These are phyloP conservation scores for Trametes meyenii DNA, from an alignment of 768 basidiomycete species.

Conservation along the genomic window DNA sequence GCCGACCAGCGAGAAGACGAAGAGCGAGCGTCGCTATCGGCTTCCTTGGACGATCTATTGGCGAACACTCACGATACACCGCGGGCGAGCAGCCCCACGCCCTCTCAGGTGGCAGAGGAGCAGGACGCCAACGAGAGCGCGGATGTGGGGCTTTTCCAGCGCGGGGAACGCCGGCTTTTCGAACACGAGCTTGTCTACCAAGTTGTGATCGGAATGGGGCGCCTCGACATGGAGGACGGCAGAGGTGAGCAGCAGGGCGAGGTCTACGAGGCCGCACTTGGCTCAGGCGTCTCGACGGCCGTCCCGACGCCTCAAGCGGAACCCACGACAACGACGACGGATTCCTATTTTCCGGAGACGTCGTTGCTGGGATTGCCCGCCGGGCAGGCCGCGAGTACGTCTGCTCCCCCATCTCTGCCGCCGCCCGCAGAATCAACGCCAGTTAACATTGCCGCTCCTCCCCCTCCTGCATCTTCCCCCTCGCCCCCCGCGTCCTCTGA, in stretches of 20 bases:
- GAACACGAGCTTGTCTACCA: slow-evolving; percentile 83
- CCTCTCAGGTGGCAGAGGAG: slow-evolving; percentile 17
- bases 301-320: slow-evolving; percentile 22
- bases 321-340: background rate
- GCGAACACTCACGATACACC: background rate
- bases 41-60: background rate
- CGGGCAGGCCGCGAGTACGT: background rate
- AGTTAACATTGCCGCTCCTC: background rate
- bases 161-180: slow-evolving; percentile 62
- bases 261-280: background rate
- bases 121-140: slow-evolving; percentile 37
- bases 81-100: slow-evolving; percentile 14
- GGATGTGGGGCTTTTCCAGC: slow-evolving; percentile 52
- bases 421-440: background rate
- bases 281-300: slow-evolving; percentile 18
- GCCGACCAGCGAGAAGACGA: slow-evolving; percentile 47
- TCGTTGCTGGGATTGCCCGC: slow-evolving; percentile 5
- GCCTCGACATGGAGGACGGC: slow-evolving; percentile 48
- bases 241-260: slow-evolving; percentile 7
- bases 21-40: background rate
- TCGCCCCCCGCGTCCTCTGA: slow-evolving; percentile 15
- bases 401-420: background rate
- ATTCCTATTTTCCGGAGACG: slow-evolving; percentile 22
- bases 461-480: slow-evolving; percentile 7
- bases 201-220: slow-evolving; percentile 88